Base-by-base conservation (phyloP, 495 filamentous ascomycete genomes). In the Glutinoglossum americanum region DNA sequence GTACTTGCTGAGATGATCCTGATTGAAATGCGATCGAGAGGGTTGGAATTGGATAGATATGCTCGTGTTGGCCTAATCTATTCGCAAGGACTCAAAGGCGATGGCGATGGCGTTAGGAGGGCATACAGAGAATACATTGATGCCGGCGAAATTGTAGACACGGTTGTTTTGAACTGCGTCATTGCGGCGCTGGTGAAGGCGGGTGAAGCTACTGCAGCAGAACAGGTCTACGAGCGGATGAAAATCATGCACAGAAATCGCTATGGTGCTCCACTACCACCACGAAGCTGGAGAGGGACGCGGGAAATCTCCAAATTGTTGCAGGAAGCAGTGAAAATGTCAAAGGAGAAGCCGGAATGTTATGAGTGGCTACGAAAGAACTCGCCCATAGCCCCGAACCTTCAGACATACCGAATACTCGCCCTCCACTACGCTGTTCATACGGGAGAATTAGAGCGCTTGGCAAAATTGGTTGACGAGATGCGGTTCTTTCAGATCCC, bases 81-180 rank as follows among this genome's bases (percentile, higher is more conserved):
- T 64, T 89, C 83, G 62, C 76, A 83, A 58, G 90, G 90, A 15
- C 70, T 89, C 51, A 74, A 75, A 59, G 69, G 73, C 32, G 81
- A 95, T 65, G 75, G 79, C 4, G 72, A 81, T 60, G 81, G 74
- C 27, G 76, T 94, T 44, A 75, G 85, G 47, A 72, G 71, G 35
- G 79, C 82, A 0, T 98, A 93, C 63, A 71, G 78, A 33, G 76
- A 83, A 7, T 81, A 94, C 65, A 82, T 95, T 30, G 70, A 82
- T 47, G 77, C 78, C 0, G 89, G 88, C 35, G 84, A 95, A 64
- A 78, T 95, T 17, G 81, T 98, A 32, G 89, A 97, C 67, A 92
- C 87, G 0, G 76, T 82, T 5, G 84, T 87, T 13, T 71, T 96
- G 63, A 96, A 96, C 64, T 83, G 82, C 59, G 74, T 96, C 62